Evolutionary conservation across 2,329 filamentous ascomycete species (phyloP), one percentile per base, ranked within the genome.

Genomic region (Diaporthe longicolla): DNA sequence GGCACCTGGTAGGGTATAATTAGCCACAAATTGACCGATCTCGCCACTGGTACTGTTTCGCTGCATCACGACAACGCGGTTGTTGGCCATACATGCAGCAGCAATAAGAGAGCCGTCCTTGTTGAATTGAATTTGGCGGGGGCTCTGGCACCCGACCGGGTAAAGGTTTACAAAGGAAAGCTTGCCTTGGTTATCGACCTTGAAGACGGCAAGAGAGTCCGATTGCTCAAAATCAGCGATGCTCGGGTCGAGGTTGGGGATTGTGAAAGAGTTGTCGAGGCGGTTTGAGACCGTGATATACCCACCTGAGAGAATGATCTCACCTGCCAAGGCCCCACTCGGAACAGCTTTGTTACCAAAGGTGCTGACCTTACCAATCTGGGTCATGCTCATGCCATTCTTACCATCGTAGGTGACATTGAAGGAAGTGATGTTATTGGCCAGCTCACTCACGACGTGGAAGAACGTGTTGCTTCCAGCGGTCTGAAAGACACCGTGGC

Each of bases 141-240:
- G 58, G 24, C 58, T 63, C 9, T 63, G 58, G 24, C 37, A 63
- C 10, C 37, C 58, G 10, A 45, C 58, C 1, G 58, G 37, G 37
- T 43, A 61, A n/a, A 61, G 58, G 15, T 26, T 11, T 17, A 61
- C 58, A 61, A 61, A 43, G 5, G 58, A 61, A 26, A 61, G 35
- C n/a, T 61, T 26, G 24, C 35, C 58, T 9, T 26, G 2, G 7
- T 61, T 19, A 4, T 43, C 58, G 5, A 40, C 37, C 15, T 61
- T 61, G n/a, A 61, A 61, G n/a, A 61, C 58, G 13, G 58, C 58
- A 19, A 61, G 58, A 15, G 58, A 61, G 24, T 61, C 58, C 9
- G 58, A 61, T 3, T 43, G n/a, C 35, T 61, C 58, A 17, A 6
- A 15, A n/a, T n/a, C 15, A 4, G 58, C 11, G n/a, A 9, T 19